Evolutionary conservation across 768 basidiomycete species (phyloP).

Genomic region (Trametes meyenii): DNA sequence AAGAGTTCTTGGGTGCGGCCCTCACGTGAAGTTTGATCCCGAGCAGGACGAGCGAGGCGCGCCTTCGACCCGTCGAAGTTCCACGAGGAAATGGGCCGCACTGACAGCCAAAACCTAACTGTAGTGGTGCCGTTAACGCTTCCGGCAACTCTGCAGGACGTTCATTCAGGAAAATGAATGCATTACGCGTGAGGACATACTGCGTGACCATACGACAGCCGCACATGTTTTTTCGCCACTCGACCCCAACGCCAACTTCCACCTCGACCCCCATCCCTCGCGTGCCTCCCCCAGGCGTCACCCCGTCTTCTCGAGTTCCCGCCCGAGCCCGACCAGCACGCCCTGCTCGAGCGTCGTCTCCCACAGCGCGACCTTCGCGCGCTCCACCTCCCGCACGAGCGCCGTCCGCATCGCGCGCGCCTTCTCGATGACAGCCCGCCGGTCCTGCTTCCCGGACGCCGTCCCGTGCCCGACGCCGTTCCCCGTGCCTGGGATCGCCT

Average conservation of each 20-base stretch:
- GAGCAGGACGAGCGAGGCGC: too few relatives aligned
- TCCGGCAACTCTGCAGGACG: background rate
- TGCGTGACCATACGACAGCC: background rate
- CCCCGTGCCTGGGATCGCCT: conserved; percentile 25
- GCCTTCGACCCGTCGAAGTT: too few relatives aligned
- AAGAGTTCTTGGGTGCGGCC: too few relatives aligned
- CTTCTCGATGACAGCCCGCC: conserved; percentile 50
- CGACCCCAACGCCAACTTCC: background rate
- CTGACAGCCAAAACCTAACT: background rate
- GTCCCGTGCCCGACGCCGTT: conserved; percentile 14
- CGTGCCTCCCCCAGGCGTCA: background rate
- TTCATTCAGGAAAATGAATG: background rate
- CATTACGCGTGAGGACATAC: background rate
- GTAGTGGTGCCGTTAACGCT: background rate
- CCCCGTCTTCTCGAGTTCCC: conserved; percentile 19
- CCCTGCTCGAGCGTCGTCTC: conserved; percentile 72
- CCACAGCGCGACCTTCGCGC: conserved; percentile 70
- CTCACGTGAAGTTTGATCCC: too few relatives aligned
- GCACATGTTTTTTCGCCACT: background rate
- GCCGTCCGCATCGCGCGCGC: conserved; percentile 57
- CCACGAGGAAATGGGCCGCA: too few relatives aligned
- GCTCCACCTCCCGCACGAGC: conserved; percentile 57
- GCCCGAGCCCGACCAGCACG: conserved; percentile 40
- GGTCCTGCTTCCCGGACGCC: conserved; percentile 28
- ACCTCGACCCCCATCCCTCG: background rate